Evolutionary conservation across 352 stramenopile genomes (phyloP).

Genomic region (Phytophthora megakarya): DNA sequence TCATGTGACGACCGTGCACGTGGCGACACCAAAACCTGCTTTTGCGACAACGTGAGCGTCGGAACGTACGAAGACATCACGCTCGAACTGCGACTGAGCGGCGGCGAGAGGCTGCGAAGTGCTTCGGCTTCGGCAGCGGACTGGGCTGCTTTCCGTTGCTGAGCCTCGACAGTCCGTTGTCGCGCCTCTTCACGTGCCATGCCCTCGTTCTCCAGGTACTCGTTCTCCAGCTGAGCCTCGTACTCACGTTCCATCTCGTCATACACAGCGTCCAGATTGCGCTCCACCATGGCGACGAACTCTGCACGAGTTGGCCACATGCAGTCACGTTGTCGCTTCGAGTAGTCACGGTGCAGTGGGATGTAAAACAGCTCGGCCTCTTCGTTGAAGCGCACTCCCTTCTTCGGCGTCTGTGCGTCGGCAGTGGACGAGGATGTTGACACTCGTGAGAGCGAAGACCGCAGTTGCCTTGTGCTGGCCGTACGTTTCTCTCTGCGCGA

Average conservation of each 20-base stretch:
- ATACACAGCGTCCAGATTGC: constrained; percentile 86
- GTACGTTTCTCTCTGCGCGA: constrained; percentile 22
- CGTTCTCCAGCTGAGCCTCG: constrained; percentile 66
- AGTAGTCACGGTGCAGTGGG: constrained; percentile 82
- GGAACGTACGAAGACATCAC: constrained; percentile 36
- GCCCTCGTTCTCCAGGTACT: constrained; percentile 70
- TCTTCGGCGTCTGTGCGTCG: constrained; percentile 28
- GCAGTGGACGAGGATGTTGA: constrained; percentile 26
- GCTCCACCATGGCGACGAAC: constrained; percentile 89
- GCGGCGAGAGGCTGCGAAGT: constrained; percentile 38
- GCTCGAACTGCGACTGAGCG: constrained; percentile 41
- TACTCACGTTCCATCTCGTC: constrained; percentile 90
- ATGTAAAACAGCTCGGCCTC: constrained; percentile 90
- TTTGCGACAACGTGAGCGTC: constrained; percentile 59
- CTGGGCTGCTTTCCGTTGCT: constrained; percentile 32
- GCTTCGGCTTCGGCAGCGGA: constrained; percentile 27
- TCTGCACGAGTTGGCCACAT: constrained; percentile 87
- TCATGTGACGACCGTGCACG: constrained; percentile 72
- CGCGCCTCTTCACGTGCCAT: constrained; percentile 73
- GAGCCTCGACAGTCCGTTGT: constrained; percentile 52
- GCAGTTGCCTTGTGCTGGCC: constrained; percentile 17
- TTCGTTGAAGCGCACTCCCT: constrained; percentile 69
- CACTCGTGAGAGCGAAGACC: constrained; percentile 30
- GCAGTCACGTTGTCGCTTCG: constrained; percentile 82
- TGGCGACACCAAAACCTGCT: constrained; percentile 76